Evolutionary conservation across 2,329 filamentous ascomycete species (phyloP), one percentile per base, ranked within the genome.

Genomic region (Ceratocystis diversiconidia): DNA sequence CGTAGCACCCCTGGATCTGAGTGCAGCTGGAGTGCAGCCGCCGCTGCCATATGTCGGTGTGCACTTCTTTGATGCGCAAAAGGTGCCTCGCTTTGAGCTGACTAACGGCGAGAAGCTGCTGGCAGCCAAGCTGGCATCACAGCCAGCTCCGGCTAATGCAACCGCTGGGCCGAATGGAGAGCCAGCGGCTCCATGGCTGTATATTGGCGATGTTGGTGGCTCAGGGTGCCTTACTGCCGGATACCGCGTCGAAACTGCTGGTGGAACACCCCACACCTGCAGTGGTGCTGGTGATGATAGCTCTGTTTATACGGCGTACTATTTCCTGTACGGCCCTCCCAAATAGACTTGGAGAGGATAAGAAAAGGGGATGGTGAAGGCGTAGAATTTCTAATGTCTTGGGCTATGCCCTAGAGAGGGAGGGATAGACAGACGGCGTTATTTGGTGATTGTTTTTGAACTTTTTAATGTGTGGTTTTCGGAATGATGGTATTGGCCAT

Each of bases 11-110:
- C 73, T 76, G 2, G 70, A 75, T 63, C 73, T 84, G 64, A 68
- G 70, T 8, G 71, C 79, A 43, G 66, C 72, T 5, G 72, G 72
- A 63, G 52, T 76, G 44, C 64, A 70, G 5, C 50, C 59, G 10
- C 68, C 71, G 1, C 67, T 81, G 5, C 73, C 75, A 61, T 78
- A 80, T 70, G 72, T 85, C 15, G 87, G 87, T 36, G 79, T 83
- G 70, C 87, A 90, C 78, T 88, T 79, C 79, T 90, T 90, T 78
- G 80, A 80, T 73, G 68, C 68, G 60, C 69, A 71, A 57, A 74
- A 79, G 68, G 74, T 76, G 0, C 87, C 87, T 1, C 83, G 79
- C 12, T 90, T 89, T 72, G 77, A 82, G 67, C 76, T 89, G 46
- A 72, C 74, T 62, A 72, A 70, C 5, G 71, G 73, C 48, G 70